Evolutionary conservation across 805 yeast species (phyloP).

Genomic region (Candida stauntonica): DNA sequence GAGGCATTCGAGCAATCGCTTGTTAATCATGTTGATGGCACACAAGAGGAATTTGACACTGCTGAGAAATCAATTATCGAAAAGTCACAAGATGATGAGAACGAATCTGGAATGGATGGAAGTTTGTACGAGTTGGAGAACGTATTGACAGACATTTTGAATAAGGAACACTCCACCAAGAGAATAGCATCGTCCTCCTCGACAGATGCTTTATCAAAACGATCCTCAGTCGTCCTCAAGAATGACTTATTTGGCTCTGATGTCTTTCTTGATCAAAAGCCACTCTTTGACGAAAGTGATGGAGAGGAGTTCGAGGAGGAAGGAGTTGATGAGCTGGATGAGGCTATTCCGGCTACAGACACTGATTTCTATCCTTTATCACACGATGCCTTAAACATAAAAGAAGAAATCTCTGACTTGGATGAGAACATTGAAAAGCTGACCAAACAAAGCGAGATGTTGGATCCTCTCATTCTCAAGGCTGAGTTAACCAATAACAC

Average conservation of each 20-base stretch:
- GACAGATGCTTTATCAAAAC: slow-evolving; percentile 3
- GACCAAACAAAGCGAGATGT: slow-evolving; percentile 55
- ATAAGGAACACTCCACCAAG: slow-evolving; percentile 6
- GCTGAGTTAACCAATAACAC: slow-evolving; percentile 82
- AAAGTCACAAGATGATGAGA: slow-evolving; percentile 1
- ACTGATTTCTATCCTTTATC: slow-evolving; percentile 49
- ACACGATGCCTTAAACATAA: slow-evolving; percentile 62
- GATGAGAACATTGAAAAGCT: slow-evolving; percentile 53
- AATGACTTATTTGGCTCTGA: slow-evolving; percentile 25
- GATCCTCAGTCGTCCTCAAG: slow-evolving; percentile 12
- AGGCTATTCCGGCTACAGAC: slow-evolving; percentile 28
- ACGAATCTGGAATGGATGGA: slow-evolving; percentile 5
- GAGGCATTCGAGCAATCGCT: slow-evolving; percentile 31
- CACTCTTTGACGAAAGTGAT: slow-evolving; percentile 24
- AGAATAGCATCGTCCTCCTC: slow-evolving; percentile 5
- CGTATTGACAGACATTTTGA: slow-evolving; percentile 16
- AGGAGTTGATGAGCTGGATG: slow-evolving; percentile 17
- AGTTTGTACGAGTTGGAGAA: slow-evolving; percentile 13
- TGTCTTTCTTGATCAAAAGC: slow-evolving; percentile 23
- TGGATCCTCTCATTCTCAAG: slow-evolving; percentile 66
- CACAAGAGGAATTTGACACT: slow-evolving; percentile 7
- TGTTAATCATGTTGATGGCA: slow-evolving; percentile 26
- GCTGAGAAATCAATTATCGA: neutral
- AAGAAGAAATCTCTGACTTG: slow-evolving; percentile 62
- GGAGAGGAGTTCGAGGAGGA: slow-evolving; percentile 20